A percentile compares a stretch with the other conserved stretches of the same genome.
Conservation (phyloP, 306 rosid species). For the Dicorynia guianensis region DNA sequence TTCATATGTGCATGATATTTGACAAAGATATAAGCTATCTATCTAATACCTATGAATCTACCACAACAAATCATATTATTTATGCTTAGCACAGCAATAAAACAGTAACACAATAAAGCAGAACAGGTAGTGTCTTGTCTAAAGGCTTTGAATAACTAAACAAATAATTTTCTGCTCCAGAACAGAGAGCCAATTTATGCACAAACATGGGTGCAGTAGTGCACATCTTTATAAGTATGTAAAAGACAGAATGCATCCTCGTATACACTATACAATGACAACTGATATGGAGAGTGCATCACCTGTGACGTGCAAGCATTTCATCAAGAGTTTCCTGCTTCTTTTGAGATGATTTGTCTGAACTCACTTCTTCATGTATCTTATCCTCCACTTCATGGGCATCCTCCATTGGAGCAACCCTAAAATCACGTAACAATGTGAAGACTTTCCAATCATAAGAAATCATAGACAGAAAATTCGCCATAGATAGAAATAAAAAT, state of each 20-base stretch:
- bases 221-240: constrained; percentile 4
- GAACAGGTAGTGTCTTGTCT: not conserved
- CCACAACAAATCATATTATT: constrained; percentile 12
- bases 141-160: not conserved
- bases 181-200: not conserved
- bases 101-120: not conserved
- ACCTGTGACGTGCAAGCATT: constrained; percentile 69
- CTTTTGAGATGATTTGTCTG: constrained; percentile 51
- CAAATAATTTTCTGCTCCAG: not conserved
- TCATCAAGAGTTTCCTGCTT: constrained; percentile 79
- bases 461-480: not conserved
- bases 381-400: constrained; percentile 55
- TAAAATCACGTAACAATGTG: constrained; percentile 30
- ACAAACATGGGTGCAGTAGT: not conserved
- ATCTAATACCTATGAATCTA: constrained; percentile 12
- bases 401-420: constrained; percentile 72
- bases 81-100: not conserved
- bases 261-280: constrained; percentile 19
- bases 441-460: constrained; percentile 6
- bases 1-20: not conserved
- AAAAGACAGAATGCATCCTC: constrained; percentile 21
- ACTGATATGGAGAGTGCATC: constrained; percentile 9
- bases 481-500: not conserved
- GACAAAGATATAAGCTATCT: not conserved
- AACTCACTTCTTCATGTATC: constrained; percentile 54